These are phyloP conservation scores for Zanthoxylum bungeanum DNA, from an alignment of 345 rosid genomes.

Conservation along the genomic window DNA sequence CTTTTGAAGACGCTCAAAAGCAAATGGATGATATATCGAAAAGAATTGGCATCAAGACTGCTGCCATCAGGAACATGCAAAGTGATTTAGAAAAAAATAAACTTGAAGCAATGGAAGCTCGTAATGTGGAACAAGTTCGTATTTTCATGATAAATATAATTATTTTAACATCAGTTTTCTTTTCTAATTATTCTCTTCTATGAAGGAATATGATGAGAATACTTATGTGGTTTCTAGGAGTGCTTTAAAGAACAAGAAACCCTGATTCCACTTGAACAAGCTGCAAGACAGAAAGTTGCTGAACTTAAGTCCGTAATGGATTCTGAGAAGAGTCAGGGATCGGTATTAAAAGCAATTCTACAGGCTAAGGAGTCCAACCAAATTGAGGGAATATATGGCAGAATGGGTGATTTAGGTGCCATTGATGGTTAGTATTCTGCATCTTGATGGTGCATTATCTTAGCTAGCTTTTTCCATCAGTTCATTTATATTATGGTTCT, in stretches of 20 bases:
- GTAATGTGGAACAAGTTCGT: constrained; percentile 65
- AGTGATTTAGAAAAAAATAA: constrained; percentile 58
- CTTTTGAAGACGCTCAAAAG: constrained; percentile 76
- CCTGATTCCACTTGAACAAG: constrained; percentile 81
- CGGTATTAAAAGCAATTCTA: constrained; percentile 83
- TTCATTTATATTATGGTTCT: not conserved
- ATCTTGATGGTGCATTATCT: not conserved
- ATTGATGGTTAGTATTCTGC: constrained; percentile 68
- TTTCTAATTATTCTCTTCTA: not conserved
- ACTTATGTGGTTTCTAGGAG: constrained; percentile 46
- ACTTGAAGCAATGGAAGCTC: constrained; percentile 67
- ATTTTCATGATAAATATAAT: constrained; percentile 16
- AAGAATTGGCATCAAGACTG: constrained; percentile 48
- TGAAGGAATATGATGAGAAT: constrained; percentile 15
- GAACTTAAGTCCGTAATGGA: constrained; percentile 77
- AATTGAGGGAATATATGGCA: constrained; percentile 90
- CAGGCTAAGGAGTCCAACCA: constrained; percentile 73
- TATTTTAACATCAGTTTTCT: constrained; percentile 13
- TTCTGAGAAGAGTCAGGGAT: constrained; percentile 91
- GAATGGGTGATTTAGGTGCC: constrained; percentile 99
- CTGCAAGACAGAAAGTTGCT: constrained; percentile 83
- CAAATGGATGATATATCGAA: constrained; percentile 60
- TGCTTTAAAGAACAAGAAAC: constrained; percentile 78
- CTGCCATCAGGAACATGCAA: constrained; percentile 39
- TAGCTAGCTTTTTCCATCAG: not conserved